Evolutionary conservation across 2,329 filamentous ascomycete genomes (phyloP), one percentile per base, ranked within the genome.

Genomic region (Aspergillaceae sp.): DNA sequence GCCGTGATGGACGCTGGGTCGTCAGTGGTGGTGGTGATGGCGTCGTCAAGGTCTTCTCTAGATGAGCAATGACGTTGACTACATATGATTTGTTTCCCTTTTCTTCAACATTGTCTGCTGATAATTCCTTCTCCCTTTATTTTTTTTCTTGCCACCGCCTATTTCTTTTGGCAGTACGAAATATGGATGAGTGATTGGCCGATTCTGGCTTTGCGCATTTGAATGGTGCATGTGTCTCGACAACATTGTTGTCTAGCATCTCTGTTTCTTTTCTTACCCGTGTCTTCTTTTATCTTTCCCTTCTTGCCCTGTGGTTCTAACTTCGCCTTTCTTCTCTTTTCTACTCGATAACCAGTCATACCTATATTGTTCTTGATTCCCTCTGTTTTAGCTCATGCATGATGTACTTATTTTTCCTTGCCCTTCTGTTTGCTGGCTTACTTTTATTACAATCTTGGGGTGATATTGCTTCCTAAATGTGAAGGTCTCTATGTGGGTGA

Each of bases 21-120:
- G 87, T 97, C 47, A 94, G 88, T 58, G 91, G 86, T 34, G 92
- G 92, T 36, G 92, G 92, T 8, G 92, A 98, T 65, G 92, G 92
- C 5, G 84, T 95, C 33, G 91, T 96, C 51, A 97, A 97, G 74
- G 90, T 97, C 47, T 97, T 84, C 65, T 66, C 67, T 28, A 60
- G 67, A 62, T 68, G 54, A 66, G 52, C 50, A 43, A 52, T 48
- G 51, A 49, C 49, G 47, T 56, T 52, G 53, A 52, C 62, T 56
- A 60, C 60, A 62, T 59, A 59, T 52, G 46, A 51, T 48, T 49
- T 46, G 44, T 47, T 6, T 8, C 36, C 35, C 36, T 8, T 45
- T 50, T 50, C 46, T 54, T 49, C 46, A 50, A 51, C 56, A 54
- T 58, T 55, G 50, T 54, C 50, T 50, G 54, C 53, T 43, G 45